These are phyloP conservation scores for Linum lewisii DNA, from an alignment of 345 rosid species.

Conservation along the genomic window DNA sequence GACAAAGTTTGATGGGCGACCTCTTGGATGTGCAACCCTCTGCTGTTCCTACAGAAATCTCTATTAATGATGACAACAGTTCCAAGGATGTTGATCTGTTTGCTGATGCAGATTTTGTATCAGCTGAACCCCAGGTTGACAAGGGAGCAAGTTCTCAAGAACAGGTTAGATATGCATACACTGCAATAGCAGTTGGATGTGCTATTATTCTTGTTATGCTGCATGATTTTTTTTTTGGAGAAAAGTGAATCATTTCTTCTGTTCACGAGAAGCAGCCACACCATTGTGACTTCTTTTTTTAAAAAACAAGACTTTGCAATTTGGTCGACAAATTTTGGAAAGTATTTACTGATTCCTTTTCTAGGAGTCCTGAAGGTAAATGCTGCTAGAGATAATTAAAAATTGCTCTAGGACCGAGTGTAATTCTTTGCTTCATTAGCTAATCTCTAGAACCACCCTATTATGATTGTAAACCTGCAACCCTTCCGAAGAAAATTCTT, in stretches of 20 bases:
- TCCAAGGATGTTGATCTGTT: conserved; percentile 70
- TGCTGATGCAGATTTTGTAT: conserved; percentile 92
- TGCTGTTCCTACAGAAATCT: conserved; percentile 41
- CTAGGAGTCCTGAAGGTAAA: background rate
- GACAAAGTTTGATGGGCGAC: conserved; percentile 63
- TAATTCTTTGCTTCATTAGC: no score
- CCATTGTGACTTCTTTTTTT: background rate
- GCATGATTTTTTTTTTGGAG: no score
- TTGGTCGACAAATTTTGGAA: background rate
- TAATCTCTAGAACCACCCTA: no score
- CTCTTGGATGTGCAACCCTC: conserved; percentile 52
- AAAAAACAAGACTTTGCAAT: background rate
- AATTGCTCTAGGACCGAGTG: no score
- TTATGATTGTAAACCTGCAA: no score
- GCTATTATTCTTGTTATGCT: background rate
- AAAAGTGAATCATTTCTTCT: background rate
- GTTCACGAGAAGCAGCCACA: no score
- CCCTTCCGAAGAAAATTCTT: no score
- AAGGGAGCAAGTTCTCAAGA: conserved; percentile 35
- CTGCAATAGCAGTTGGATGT: background rate
- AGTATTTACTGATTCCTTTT: background rate
- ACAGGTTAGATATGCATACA: conserved; percentile 35
- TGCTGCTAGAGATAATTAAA: background rate
- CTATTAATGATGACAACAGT: conserved; percentile 31
- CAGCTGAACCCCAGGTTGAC: conserved; percentile 52